phyloP scores from a whole-genome alignment of 768 basidiomycete genomes.

The Tulasnella sp. region DNA sequence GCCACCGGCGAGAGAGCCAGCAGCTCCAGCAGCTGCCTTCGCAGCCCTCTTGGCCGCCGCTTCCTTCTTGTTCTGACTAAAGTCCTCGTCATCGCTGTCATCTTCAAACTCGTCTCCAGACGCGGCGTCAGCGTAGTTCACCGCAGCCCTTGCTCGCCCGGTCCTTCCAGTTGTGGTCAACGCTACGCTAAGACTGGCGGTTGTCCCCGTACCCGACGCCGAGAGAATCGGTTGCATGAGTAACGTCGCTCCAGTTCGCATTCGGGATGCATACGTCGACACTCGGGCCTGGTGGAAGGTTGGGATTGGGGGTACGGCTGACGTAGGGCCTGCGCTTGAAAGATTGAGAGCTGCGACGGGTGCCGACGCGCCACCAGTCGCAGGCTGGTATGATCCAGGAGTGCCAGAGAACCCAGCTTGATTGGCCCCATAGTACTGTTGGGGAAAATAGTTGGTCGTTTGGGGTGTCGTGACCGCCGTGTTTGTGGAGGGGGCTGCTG shows the following conservation, averaged over 20 bases:
- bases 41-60: slow-evolving; percentile 47
- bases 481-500: not conserved
- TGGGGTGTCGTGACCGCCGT: not conserved
- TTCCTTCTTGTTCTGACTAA: slow-evolving; percentile 63
- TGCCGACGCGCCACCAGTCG: not conserved
- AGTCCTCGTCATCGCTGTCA: slow-evolving; percentile 82
- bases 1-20: slow-evolving; percentile 40
- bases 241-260: slow-evolving; percentile 83
- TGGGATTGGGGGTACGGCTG: slow-evolving; percentile 39
- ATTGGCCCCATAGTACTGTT: not conserved
- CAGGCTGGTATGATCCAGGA: not conserved
- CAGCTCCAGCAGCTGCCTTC: slow-evolving; percentile 34
- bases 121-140: slow-evolving; percentile 85
- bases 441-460: not conserved
- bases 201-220: slow-evolving; percentile 34
- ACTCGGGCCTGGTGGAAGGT: slow-evolving; percentile 64
- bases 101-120: slow-evolving; percentile 76
- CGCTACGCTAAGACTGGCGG: slow-evolving; percentile 31
- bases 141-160: slow-evolving; percentile 52
- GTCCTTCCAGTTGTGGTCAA: slow-evolving; percentile 38
- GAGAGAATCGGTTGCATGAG: slow-evolving; percentile 82
- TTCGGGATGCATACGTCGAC: slow-evolving; percentile 82
- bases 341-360: not conserved
- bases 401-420: not conserved
- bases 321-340: not conserved